Percentiles rank a stretch among this genome's conserved stretches.
Conservation (phyloP, 495 filamentous ascomycete species). For the Talaromyces adpressus region DNA sequence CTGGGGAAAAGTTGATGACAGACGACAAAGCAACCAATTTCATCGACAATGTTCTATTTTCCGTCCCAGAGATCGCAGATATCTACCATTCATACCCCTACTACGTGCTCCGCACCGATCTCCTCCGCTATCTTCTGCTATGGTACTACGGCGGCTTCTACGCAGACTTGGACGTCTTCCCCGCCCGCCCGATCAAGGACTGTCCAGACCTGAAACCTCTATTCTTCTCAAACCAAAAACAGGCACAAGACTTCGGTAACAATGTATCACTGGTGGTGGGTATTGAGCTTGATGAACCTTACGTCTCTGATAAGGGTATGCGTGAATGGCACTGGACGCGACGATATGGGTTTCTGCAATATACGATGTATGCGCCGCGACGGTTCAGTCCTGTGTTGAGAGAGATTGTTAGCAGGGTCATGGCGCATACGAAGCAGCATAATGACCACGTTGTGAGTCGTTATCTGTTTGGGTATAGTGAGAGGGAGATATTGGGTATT, state of each 20-base stretch:
- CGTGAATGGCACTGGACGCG: constrained; percentile 33
- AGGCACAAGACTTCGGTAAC: constrained; percentile 12
- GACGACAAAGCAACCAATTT: constrained; percentile 24
- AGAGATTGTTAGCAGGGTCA: constrained; percentile 27
- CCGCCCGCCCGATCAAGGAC: constrained; percentile 21
- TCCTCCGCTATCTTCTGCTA: constrained; percentile 43
- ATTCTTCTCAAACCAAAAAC: constrained; percentile 3
- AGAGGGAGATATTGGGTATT: constrained; percentile 26
- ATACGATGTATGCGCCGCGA: constrained; percentile 31
- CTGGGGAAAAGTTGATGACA: constrained; percentile 19
- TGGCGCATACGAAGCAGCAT: constrained; percentile 29
- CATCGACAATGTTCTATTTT: constrained; percentile 18
- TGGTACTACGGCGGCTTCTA: constrained; percentile 46
- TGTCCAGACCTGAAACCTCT: constrained; percentile 24
- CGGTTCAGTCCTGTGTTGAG: constrained; percentile 33
- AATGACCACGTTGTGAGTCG: constrained; percentile 7
- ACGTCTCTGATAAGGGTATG: constrained; percentile 26
- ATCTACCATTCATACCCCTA: constrained; percentile 29
- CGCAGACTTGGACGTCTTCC: constrained; percentile 39
- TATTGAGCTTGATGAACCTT: constrained; percentile 36
- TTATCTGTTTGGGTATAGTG: constrained; percentile 18
- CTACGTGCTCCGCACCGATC: constrained; percentile 35
- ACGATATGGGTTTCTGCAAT: constrained; percentile 35
- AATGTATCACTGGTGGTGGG: constrained; percentile 30
- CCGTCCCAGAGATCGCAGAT: constrained; percentile 23